Base-by-base conservation (phyloP, 352 stramenopile species). In the Blastocystis sp. region DNA sequence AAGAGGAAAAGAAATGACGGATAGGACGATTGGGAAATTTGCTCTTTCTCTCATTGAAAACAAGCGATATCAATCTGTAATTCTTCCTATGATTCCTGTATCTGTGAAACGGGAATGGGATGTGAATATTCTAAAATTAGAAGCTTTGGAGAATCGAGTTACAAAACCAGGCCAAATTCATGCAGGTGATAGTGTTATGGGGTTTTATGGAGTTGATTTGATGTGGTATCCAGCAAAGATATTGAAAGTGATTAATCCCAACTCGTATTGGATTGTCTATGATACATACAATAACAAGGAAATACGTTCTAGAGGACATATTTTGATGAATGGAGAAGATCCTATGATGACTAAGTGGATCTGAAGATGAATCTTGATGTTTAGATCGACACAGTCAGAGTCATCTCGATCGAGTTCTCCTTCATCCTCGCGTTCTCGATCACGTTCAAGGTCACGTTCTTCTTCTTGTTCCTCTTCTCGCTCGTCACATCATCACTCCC, bases 21-120 rank as follows among this genome's bases (percentile, higher is more conserved):
- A 59, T 52, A 83, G 71, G n/a, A n/a, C 71, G 52, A 63, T 83
- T n/a, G 71, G 71, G 6, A 29, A 29, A 19, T 83, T 67, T 42
- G 71, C 57, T 29, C 43, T 65, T 16, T n/a, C 12, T 1, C 52
- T 83, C 11, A 83, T 83, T 37, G 24, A 57, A 42, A 83, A 83
- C 32, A 83, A 83, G 71, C 71, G 71, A 6, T 83, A 83, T 42
- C 71, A 83, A 83, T 66, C 71, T 21, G 5, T 83, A 1, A 83
- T 83, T 52, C 71, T 83, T 19, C 71, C 71, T 9, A 21, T 27
- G 21, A 83, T 83, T 43, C 71, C 71, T 24, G 49, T 83, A 16
- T 21, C 35, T 6, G 43, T 66, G n/a, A 83, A 83, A 32, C 71
- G 71, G 32, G 71, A 83, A 14, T 83, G 71, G 71, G 71, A 83